These are phyloP conservation scores for Candida schatavii DNA, from an alignment of 805 yeast species.

Conservation along the genomic window DNA sequence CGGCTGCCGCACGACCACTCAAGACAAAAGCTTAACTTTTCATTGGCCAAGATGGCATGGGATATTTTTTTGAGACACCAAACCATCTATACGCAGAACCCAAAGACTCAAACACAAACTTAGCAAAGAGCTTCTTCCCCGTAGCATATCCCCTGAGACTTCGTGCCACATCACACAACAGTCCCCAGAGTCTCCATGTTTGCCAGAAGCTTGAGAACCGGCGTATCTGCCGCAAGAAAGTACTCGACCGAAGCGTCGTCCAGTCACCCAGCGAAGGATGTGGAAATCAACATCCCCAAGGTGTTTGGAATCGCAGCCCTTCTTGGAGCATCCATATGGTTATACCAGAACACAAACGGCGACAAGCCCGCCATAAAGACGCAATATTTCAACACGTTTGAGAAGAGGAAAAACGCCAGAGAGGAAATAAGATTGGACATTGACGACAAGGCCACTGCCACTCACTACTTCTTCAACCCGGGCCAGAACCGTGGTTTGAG, in stretches of 20 bases:
- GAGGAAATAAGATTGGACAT: slow-evolving; percentile 6
- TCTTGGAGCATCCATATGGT: slow-evolving; percentile 32
- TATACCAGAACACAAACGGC: slow-evolving; percentile 29
- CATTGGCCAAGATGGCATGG: not conserved
- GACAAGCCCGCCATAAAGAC: slow-evolving; percentile 38
- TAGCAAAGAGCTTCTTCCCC: not conserved
- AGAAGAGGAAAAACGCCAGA: slow-evolving; percentile 13
- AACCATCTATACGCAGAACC: not conserved
- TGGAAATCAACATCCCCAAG: slow-evolving; percentile 39
- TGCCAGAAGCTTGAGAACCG: slow-evolving; percentile 4
- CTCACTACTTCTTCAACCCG: slow-evolving; percentile 4
- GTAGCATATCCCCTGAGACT: not conserved
- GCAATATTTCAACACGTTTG: slow-evolving; percentile 32
- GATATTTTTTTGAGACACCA: not conserved
- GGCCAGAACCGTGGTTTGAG: not conserved
- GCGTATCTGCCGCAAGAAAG: slow-evolving; percentile 4
- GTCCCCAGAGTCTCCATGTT: too few species aligned
- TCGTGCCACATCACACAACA: not conserved
- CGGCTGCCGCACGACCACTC: slow-evolving; percentile 1
- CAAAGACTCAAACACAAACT: not conserved
- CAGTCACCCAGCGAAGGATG: slow-evolving; percentile 21
- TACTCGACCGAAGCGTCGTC: slow-evolving; percentile 4
- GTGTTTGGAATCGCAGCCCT: slow-evolving; percentile 41
- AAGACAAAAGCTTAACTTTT: not conserved
- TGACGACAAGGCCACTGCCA: slow-evolving; percentile 6